Evolutionary conservation across 257 asterid genomes (phyloP).

Genomic region (Solanum piurae): DNA sequence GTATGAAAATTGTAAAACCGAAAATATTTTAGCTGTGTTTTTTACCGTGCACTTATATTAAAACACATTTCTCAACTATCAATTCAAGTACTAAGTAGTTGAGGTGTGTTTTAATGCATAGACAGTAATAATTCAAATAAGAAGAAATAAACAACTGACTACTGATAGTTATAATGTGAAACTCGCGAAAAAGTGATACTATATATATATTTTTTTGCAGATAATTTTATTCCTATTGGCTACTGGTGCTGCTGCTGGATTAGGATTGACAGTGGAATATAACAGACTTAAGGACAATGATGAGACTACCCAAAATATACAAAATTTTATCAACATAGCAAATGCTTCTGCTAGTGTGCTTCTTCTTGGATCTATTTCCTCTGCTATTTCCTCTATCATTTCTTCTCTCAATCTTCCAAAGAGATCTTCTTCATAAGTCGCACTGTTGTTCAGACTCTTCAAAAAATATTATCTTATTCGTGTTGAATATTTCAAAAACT

Average conservation of each 20-base stretch:
- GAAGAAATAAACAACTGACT: fast-evolving
- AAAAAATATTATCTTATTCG: neutral
- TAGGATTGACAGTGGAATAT: neutral
- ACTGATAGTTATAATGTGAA: too few relatives aligned
- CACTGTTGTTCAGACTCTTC: neutral
- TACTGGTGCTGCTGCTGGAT: conserved; percentile 1
- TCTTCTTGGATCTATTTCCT: neutral
- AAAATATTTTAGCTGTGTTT: too few relatives aligned
- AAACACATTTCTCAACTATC: too few relatives aligned
- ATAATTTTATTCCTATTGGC: neutral
- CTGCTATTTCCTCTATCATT: neutral
- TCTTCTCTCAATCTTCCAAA: neutral
- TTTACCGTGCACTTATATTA: neutral
- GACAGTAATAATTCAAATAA: fast-evolving
- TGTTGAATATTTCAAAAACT: neutral
- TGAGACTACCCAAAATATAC: neutral
- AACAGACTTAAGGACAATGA: neutral
- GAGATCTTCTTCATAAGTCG: neutral
- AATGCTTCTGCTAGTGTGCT: neutral
- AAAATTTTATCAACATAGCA: neutral
- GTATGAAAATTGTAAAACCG: too few relatives aligned
- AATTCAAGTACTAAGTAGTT: neutral
- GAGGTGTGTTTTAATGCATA: neutral
- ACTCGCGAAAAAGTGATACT: too few relatives aligned
- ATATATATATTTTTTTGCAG: neutral